phyloP scores from a whole-genome alignment of 371 early-diverging fungal species.

The Globomyces sp. region DNA sequence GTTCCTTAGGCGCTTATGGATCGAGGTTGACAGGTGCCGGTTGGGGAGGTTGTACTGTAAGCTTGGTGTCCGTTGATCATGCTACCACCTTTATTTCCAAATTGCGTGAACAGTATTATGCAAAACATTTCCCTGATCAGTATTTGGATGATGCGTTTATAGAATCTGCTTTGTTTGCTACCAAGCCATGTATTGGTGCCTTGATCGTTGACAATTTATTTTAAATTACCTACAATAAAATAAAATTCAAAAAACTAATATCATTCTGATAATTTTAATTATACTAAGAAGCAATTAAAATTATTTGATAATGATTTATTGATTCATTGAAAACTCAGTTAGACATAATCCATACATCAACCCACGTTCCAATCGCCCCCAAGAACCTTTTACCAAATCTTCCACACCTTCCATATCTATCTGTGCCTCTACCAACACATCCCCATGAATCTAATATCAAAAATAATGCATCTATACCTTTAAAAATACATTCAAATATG shows the following conservation, averaged over 20 bases:
- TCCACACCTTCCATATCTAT: background rate
- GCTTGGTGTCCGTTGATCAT: constrained; percentile 67
- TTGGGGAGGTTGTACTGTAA: constrained; percentile 95
- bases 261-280: too few species aligned
- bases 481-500: constrained; percentile 74
- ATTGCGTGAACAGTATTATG: constrained; percentile 70
- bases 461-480: constrained; percentile 29
- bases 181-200: too few species aligned
- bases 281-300: too few species aligned
- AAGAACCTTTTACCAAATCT: constrained; percentile 11
- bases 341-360: constrained; percentile 80
- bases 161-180: too few species aligned
- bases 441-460: constrained; percentile 18
- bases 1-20: constrained; percentile 65
- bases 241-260: too few species aligned
- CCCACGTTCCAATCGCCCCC: constrained; percentile 28
- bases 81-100: constrained; percentile 62
- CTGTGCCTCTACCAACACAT: constrained; percentile 4
- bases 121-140: too few species aligned
- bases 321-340: constrained; percentile 63
- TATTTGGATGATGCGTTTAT: too few species aligned
- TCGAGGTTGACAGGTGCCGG: constrained; percentile 92
- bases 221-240: too few species aligned
- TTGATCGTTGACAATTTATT: too few species aligned
- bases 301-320: background rate